Evolutionary conservation across 2,329 filamentous ascomycete genomes (phyloP).

Genomic region (Remersonia thermophila): DNA sequence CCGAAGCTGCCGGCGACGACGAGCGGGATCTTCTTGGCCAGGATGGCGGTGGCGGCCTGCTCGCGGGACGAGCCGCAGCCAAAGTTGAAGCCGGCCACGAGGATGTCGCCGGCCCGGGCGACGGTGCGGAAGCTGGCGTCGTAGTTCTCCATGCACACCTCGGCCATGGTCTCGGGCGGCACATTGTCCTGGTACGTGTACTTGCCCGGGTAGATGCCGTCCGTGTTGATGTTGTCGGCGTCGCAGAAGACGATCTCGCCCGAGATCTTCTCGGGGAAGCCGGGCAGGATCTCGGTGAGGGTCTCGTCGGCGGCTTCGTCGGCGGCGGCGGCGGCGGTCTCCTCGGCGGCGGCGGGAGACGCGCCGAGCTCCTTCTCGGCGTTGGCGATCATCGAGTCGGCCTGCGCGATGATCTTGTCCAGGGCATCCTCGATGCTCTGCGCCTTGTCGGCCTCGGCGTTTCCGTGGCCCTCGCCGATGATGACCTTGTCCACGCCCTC

Average conservation of each 20-base stretch:
- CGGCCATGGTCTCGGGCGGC: slow-evolving; percentile 64
- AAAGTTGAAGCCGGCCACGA: slow-evolving; percentile 82
- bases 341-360: slow-evolving; percentile 17
- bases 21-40: slow-evolving; percentile 68
- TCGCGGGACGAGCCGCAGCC: slow-evolving; percentile 73
- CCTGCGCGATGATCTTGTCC: slow-evolving; percentile 56
- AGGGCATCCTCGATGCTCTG: slow-evolving; percentile 57
- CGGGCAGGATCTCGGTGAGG: slow-evolving; percentile 62
- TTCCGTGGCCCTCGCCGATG: slow-evolving; percentile 59
- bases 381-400: slow-evolving; percentile 48
- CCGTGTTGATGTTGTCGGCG: slow-evolving; percentile 73
- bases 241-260: slow-evolving; percentile 87
- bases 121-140: slow-evolving; percentile 56
- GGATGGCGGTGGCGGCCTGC: slow-evolving; percentile 76
- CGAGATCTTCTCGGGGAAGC: slow-evolving; percentile 70
- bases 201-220: slow-evolving; percentile 79
- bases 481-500: slow-evolving; percentile 55
- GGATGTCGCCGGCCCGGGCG: slow-evolving; percentile 60
- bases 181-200: slow-evolving; percentile 84
- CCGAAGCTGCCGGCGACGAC: slow-evolving; percentile 72
- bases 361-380: slow-evolving; percentile 34
- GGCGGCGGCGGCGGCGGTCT: slow-evolving; percentile 14
- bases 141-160: slow-evolving; percentile 92
- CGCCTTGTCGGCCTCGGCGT: slow-evolving; percentile 50
- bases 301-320: slow-evolving; percentile 24